These are phyloP conservation scores for Mycena filopes DNA, from an alignment of 768 basidiomycete species.

Conservation along the genomic window DNA sequence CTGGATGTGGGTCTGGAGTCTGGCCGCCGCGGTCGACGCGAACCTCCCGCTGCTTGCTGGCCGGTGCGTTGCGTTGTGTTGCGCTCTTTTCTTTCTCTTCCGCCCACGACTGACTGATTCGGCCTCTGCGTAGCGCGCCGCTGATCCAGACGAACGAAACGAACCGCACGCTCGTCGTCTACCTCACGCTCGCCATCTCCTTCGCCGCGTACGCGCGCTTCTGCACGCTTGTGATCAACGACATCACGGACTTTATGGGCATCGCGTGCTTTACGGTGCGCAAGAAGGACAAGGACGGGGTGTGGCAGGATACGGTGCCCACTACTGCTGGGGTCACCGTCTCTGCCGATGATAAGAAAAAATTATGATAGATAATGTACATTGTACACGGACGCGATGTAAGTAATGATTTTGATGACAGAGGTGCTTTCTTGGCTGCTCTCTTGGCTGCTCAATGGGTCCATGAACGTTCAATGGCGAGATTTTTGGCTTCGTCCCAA, in stretches of 20 bases:
- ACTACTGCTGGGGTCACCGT: too few species aligned
- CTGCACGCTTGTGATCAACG: constrained; percentile 82
- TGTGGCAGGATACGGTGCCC: constrained; percentile 54
- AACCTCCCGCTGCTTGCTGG: constrained; percentile 77
- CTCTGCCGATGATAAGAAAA: constrained; percentile 19
- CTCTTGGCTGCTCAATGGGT: too few species aligned
- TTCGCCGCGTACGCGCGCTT: constrained; percentile 80
- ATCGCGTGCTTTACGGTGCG: constrained; percentile 95
- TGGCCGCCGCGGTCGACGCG: constrained; percentile 83
- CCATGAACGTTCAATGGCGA: too few species aligned
- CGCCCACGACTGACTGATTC: constrained; percentile 5
- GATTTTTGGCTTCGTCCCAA: too few species aligned
- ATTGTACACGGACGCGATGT: not conserved
- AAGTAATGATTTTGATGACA: constrained; percentile 5
- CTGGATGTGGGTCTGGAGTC: constrained; percentile 85
- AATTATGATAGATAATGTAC: constrained; percentile 16
- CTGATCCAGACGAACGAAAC: constrained; percentile 76
- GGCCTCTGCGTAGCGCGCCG: constrained; percentile 56
- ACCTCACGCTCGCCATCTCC: constrained; percentile 74
- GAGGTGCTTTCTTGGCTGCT: not conserved
- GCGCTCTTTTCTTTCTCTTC: constrained; percentile 20
- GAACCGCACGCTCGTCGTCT: constrained; percentile 77
- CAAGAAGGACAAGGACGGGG: constrained; percentile 79
- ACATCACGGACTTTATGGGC: constrained; percentile 92
- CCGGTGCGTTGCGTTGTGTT: constrained; percentile 62